Conservation (phyloP, 768 basidiomycete species). For the Podaxis mareebaensis region DNA sequence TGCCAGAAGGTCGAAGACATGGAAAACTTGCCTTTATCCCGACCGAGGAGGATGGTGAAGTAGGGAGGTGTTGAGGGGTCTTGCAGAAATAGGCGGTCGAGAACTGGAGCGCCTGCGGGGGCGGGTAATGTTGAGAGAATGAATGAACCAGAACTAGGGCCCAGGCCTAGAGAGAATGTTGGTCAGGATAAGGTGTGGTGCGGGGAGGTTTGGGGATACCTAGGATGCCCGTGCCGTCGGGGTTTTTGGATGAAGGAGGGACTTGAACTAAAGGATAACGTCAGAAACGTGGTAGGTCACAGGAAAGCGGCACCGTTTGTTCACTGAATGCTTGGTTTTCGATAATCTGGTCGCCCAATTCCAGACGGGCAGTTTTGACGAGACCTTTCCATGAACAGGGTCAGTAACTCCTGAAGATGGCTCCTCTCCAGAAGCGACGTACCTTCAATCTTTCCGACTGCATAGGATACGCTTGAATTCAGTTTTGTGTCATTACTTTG, state of each 20-base stretch:
- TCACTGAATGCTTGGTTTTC: constrained; percentile 48
- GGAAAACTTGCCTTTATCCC: constrained; percentile 38
- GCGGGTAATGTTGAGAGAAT: constrained; percentile 37
- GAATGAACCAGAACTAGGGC: constrained; percentile 57
- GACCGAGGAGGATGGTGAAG: constrained; percentile 64
- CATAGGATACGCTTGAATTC: constrained; percentile 48
- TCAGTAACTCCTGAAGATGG: not conserved
- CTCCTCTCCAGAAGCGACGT: not conserved
- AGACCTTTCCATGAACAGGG: constrained; percentile 33
- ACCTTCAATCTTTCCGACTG: constrained; percentile 55
- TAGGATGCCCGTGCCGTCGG: constrained; percentile 32
- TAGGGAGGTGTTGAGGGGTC: constrained; percentile 59
- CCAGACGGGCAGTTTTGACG: constrained; percentile 43
- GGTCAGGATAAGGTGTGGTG: not conserved
- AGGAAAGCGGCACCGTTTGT: constrained; percentile 25
- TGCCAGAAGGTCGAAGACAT: not conserved
- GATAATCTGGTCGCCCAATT: constrained; percentile 45
- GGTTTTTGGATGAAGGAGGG: constrained; percentile 29
- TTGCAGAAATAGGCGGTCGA: constrained; percentile 66
- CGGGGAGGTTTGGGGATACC: constrained; percentile 17
- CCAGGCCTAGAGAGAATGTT: constrained; percentile 55
- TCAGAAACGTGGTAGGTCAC: not conserved
- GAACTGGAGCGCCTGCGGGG: constrained; percentile 48
- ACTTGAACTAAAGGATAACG: constrained; percentile 40
- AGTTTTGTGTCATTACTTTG: constrained; percentile 38